Evolutionary conservation across 257 asterid species (phyloP), one percentile per base, ranked within the genome.

Genomic region (Phtheirospermum japonicum): DNA sequence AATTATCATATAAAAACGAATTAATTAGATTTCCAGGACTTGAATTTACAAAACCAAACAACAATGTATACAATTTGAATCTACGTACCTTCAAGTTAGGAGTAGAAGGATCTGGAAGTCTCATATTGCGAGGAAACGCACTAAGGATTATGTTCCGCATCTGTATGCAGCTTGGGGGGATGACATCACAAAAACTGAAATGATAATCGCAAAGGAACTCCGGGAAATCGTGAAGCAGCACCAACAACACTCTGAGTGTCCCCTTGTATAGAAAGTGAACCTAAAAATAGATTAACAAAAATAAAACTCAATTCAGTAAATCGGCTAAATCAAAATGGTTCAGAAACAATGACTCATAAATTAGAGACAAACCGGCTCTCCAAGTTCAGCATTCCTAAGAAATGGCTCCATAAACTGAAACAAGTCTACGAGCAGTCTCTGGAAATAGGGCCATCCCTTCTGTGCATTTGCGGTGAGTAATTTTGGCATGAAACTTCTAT

Each of bases 111-210:
- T 93, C 99, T 0, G 99, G 99, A 19, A 89, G 83, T 81, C 96
- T 85, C 95, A 93, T 93, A 73, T 87, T 89, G 71, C 96, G 97
- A 73, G 99, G 99, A 77, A 89, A 93, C 37, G 99, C 99, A 77
- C 96, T 87, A 20, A 93, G 95, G 63, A 93, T 82, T 57, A 93
- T 87, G 73, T 90, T 93, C 46, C 99, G 83, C 97, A 89, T 87
- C 72, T 89, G 97, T 75, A 89, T 83, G 85, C 99, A 93, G 71
- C 95, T 87, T 43, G 99, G 92, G 17, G 99, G 99, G 52, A 93
- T 93, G 68, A 93, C 96, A 75, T 93, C 99, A 80, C 99, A 93
- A 79, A 93, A 89, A 77, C 97, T 93, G 83, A 93, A 89, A 81
- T 93, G 99, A 77, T 89, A 87, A 79, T 93, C 96, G 49, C 97